Base-by-base conservation (phyloP, 768 basidiomycete species). In the Naganishia randhawae region DNA sequence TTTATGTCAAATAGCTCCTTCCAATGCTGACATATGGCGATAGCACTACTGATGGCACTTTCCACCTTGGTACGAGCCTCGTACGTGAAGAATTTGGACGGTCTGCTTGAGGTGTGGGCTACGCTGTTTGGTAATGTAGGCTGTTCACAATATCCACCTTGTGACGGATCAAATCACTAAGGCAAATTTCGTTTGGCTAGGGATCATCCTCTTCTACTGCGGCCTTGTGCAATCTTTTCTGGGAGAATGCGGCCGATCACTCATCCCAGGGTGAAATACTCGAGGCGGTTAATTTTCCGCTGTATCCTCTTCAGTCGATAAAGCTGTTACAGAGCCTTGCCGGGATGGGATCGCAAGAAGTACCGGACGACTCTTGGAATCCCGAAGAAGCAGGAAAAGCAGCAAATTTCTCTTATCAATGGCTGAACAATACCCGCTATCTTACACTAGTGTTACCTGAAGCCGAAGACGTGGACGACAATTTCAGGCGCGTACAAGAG, bases 141-240 rank as follows among this genome's bases (percentile, higher is more conserved):
- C 27, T 25, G 19, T 11, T 41, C 5, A 4, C n/a, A 17, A 22
- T 13, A 13, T 42, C 31, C 19, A n/a, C 45, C 45, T 6, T 22
- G 25, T n/a, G 45, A 48, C 7, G 45, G 13, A n/a, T 67, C 55
- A 17, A 11, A 13, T 27, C 17, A 11, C 41, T 57, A 11, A 50
- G 22, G 13, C 31, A 14, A 22, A 25, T 55, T 9, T 35, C 42
- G n/a, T 50, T 35, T 35, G 39, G 50, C 10, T 22, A 48, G 50
- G 67, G 67, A 1, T 42, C 67, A 7, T 37, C 42, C 33, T 45
- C 51, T 29, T 41, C 67, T 16, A 57, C 57, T 13, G 45, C 52
- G 13, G 31, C 67, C 10, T 31, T 68, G 16, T 68, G 67, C 45
- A 57, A 57, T 35, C 50, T 51, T 41, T 68, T 68, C 37, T 68